Base-by-base conservation (phyloP, 2,329 filamentous ascomycete genomes). In the Colletotrichum sp. region DNA sequence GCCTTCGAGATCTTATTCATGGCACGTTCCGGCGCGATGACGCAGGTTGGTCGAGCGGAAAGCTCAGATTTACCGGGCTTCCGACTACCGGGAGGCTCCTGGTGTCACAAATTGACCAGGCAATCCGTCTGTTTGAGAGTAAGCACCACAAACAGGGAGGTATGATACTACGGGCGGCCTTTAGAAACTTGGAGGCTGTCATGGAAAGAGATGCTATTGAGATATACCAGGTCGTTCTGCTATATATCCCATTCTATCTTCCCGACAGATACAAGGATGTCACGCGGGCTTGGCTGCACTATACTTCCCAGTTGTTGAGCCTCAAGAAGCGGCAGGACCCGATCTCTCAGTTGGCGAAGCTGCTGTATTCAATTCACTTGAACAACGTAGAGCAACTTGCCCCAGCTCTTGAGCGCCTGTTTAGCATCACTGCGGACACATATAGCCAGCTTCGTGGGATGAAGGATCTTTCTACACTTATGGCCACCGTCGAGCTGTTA, bases 401-500 rank as follows among this genome's bases (percentile, higher is more conserved):
- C 6, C 11, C 43, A 6, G n/a, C 43, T 51, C 43, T 51, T 21
- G 43, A 21, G 43, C 0, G 43, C 0, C 2, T 51, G 3, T 3
- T 8, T 8, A 21, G n/a, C 43, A 51, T 51, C n/a, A 21, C n/a
- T 3, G n/a, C 43, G 3, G 43, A 21, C 4, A 51, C 11, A 3
- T 51, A 51, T 13, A 47, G 0, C 11, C 0, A 47, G 1, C n/a
- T 47, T 0, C 43, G 43, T 1, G 43, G 43, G 43, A 21, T n/a
- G 6, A 47, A 21, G 0, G 43, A 47, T 0, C 43, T 47, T 0
- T 47, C 43, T n/a, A 21, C 43, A 1, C 9, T 47, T 47, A 0
- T 21, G 0, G n/a, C 43, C 0, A 47, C 3, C 0, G 2, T 47
- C 43, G 43, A 47, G 3, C n/a, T 47, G 6, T 3, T 31, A 8